These are phyloP conservation scores for Trichosanthes cucumerina DNA, from an alignment of 306 rosid species.

Conservation along the genomic window DNA sequence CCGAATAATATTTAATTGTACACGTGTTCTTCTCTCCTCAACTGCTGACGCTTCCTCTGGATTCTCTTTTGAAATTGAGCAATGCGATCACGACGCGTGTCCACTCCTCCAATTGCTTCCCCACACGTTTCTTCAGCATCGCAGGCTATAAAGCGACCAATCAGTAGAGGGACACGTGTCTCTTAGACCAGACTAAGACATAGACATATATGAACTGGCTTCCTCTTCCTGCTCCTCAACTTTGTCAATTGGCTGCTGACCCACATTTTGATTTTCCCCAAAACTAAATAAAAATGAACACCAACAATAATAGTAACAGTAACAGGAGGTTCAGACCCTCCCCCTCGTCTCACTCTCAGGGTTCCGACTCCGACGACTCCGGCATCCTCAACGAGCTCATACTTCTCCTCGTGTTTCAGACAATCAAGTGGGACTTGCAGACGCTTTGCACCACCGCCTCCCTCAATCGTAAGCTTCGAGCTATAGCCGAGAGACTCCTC, in stretches of 20 bases:
- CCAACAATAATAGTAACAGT: background rate
- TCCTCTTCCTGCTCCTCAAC: no score
- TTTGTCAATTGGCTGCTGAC: background rate
- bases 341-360: conserved; percentile 9
- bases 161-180: background rate
- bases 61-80: background rate
- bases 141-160: background rate
- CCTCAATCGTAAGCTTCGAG: conserved; percentile 39
- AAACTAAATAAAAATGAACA: conserved; percentile 14
- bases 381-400: conserved; percentile 38
- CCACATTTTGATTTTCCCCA: background rate
- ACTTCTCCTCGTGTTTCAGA: conserved; percentile 31
- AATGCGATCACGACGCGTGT: background rate
- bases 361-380: conserved; percentile 20
- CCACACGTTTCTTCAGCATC: background rate
- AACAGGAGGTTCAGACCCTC: conserved; percentile 18
- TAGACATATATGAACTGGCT: no score
- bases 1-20: background rate
- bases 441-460: conserved; percentile 33
- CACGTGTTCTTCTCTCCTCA: background rate
- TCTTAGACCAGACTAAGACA: no score
- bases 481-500: conserved; percentile 38
- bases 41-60: background rate
- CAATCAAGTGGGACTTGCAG: conserved; percentile 39
- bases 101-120: background rate